Base-by-base conservation (phyloP, 768 basidiomycete genomes). In the Tephrocybe sp. region DNA sequence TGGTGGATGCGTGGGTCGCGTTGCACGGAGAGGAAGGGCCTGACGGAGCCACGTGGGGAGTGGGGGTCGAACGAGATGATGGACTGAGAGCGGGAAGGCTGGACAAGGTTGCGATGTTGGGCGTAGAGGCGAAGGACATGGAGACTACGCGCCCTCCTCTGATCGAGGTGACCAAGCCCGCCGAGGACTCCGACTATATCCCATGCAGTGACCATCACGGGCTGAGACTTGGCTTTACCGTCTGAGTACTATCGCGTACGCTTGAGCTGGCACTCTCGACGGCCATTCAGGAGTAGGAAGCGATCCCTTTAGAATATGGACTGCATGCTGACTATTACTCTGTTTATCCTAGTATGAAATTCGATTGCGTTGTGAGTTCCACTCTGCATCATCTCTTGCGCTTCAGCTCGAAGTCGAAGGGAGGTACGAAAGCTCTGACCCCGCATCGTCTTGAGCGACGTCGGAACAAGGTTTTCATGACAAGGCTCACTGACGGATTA, bases 1-100 rank as follows among this genome's bases (percentile, higher is more conserved):
- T 76, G 60, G 61, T 74, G 2, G 75, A 76, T 64, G 73, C 71
- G 10, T 76, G 75, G 75, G 60, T 70, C 56, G 63, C 61, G 18
- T 53, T 76, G 59, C 65, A 68, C 25, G 71, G 68, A 45, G 57
- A 36, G 53, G 23, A 12, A n/a, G 33, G 37, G 18, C 51, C 42
- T 58, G 65, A 58, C 45, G 73, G 69, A 65, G 62, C 65, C 65
- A 73, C 72, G 42, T 73, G 74, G 50, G 36, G 43, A 12, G 43
- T 69, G 3, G 66, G 66, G 25, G 58, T 58, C 18, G 55, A 62
- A 60, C 65, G 49, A 7, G 30, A 40, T 53, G 61, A 63, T 51
- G 58, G 68, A 64, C 65, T 62, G 37, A 41, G 49, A 46, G 63
- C 64, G 36, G 51, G 62, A 28, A 73, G 72, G 58, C 63, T 72